These are phyloP conservation scores for Brassica cretica DNA, from an alignment of 345 rosid genomes.

Conservation along the genomic window DNA sequence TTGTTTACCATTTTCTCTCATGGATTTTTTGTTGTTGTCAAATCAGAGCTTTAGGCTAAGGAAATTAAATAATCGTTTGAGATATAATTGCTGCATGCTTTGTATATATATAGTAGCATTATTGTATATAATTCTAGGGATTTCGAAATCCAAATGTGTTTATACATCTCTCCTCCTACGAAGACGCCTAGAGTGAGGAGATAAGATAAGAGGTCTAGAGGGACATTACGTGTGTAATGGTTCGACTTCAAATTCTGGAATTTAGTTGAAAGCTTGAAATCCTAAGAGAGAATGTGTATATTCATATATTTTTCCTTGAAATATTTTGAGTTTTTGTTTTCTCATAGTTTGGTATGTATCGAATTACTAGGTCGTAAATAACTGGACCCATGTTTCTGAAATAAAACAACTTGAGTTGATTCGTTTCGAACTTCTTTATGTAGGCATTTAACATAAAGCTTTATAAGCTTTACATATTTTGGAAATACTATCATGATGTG, in stretches of 20 bases:
- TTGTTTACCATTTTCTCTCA: background rate
- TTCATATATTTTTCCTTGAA: background rate
- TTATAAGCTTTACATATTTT: background rate
- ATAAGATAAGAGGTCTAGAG: slow-evolving; percentile 18
- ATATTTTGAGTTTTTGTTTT: background rate
- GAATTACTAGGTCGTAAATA: slow-evolving; percentile 15
- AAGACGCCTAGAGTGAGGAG: background rate
- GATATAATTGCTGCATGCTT: slow-evolving; percentile 19
- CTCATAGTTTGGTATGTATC: slow-evolving; percentile 18
- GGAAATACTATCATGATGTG: background rate
- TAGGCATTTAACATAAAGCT: background rate
- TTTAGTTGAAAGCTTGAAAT: slow-evolving; percentile 12
- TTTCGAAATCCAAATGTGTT: background rate
- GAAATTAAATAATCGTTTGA: background rate
- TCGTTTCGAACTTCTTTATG: background rate
- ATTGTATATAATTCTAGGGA: background rate
- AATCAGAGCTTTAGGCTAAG: background rate
- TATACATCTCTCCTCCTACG: background rate
- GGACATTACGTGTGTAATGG: slow-evolving; percentile 28
- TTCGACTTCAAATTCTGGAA: slow-evolving; percentile 28
- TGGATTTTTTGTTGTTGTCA: background rate
- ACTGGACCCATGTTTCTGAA: slow-evolving; percentile 14
- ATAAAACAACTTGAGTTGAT: slow-evolving; percentile 23
- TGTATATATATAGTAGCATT: background rate
- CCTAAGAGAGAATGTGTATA: slow-evolving; percentile 10